Evolutionary conservation across 1,139 yeast species (phyloP), one percentile per base, ranked within the genome.

Genomic region (Chernovozyma sophiae-reginae): DNA sequence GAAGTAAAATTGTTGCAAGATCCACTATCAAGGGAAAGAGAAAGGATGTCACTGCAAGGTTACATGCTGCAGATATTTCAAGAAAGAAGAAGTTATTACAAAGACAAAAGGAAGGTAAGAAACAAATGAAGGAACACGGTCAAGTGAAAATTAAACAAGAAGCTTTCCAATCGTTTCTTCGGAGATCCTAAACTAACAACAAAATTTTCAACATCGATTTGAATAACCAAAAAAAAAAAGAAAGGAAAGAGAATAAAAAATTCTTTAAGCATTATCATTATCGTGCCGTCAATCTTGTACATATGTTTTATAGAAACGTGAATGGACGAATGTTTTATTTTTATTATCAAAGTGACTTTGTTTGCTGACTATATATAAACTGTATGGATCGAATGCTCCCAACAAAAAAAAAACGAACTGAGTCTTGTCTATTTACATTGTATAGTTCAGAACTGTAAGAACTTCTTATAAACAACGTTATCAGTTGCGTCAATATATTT

Each of bases 61-160:
- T 92, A 45, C 97, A 92, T 60, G 98, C 98, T 0, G 85, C 96
- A 14, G 98, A 92, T 66, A 77, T 90, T 25, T 78, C 95, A 1
- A 73, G 98, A 61, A 73, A 96, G 47, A 89, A 89, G 68, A 92
- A 92, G 61, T 72, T 92, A 47, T 67, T 92, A 40, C 87, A 76
- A 42, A 83, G 86, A 51, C 98, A 92, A 53, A 92, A 90, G 59
- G 96, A 86, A 53, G 98, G 98, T 32, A 92, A 92, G 63, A 86
- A 84, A 61, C 77, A 75, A 42, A 72, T 92, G 83, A 83, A 84
- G 63, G 72, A 86, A 10, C 71, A 81, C 13, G 97, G 97, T 14
- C 77, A 78, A 42, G 86, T 92, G 11, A 68, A 72, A 34, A 82
- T 90, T 37, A 81, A 86, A 42, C 85, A 84, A 43, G 95, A 89